Conservation (phyloP, 768 basidiomycete genomes). For the Paxillus ammoniavirescens region DNA sequence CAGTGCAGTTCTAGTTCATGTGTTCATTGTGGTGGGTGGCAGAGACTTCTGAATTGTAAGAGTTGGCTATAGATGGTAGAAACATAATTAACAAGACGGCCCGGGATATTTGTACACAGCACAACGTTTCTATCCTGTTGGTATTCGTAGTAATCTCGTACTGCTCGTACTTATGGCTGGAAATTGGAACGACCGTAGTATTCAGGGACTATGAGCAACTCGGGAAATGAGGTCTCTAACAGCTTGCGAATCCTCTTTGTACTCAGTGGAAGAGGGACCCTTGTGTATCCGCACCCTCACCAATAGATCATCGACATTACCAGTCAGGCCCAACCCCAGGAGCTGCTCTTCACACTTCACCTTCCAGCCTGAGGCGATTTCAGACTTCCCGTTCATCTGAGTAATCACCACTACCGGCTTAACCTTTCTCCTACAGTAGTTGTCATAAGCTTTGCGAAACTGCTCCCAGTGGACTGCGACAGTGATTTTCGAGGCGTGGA, state of each 20-base stretch:
- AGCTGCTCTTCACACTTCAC: conserved; percentile 20
- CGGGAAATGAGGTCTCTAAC: conserved; percentile 18
- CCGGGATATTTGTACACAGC: too few species aligned
- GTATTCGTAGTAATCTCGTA: too few species aligned
- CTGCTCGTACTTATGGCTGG: too few species aligned
- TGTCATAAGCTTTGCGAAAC: conserved; percentile 25
- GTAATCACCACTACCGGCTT: conserved; percentile 26
- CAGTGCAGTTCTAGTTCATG: too few species aligned
- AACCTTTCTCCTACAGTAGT: conserved; percentile 24
- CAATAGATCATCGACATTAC: conserved; percentile 1
- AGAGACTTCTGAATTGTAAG: too few species aligned
- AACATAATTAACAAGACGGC: too few species aligned
- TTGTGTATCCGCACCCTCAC: conserved; percentile 16
- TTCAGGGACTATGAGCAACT: conserved; percentile 4
- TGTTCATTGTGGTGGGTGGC: too few species aligned
- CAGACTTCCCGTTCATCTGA: conserved; percentile 19
- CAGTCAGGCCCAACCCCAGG: conserved; percentile 6
- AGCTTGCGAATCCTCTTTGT: conserved; percentile 14
- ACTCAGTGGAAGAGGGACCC: conserved; percentile 16
- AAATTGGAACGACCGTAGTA: too few species aligned
- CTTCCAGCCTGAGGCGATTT: conserved; percentile 9
- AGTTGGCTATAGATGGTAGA: too few species aligned
- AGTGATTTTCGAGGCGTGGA: conserved; percentile 28
- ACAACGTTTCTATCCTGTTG: too few species aligned
- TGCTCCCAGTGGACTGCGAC: conserved; percentile 25